A percentile compares a stretch with the other conserved stretches of the same genome.
These are phyloP conservation scores for Candida sakaeoensis DNA, from an alignment of 805 yeast genomes.

Conservation along the genomic window DNA sequence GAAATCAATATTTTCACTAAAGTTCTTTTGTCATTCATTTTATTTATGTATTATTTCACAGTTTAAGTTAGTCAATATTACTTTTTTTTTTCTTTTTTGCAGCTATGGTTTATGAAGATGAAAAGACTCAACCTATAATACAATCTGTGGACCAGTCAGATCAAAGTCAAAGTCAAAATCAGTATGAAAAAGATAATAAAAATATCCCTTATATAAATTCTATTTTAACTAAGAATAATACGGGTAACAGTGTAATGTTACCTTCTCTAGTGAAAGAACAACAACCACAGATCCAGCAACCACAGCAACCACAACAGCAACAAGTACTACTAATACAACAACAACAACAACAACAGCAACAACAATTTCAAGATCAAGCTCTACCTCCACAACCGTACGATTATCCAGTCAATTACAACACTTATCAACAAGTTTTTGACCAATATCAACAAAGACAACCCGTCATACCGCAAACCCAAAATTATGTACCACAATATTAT, in stretches of 20 bases:
- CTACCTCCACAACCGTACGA: neutral
- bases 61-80: neutral
- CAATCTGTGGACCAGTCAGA: neutral
- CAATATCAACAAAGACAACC: slow-evolving; percentile 1
- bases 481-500: slow-evolving; percentile 1
- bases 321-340: neutral
- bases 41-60: too few species aligned
- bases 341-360: slow-evolving; percentile 7
- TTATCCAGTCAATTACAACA: neutral
- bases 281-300: slow-evolving; percentile 2
- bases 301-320: neutral
- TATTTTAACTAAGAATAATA: slow-evolving; percentile 1
- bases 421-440: neutral
- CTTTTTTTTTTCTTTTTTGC: neutral
- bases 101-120: slow-evolving; percentile 2
- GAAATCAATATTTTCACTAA: neutral
- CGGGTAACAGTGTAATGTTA: neutral
- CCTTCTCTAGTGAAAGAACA: slow-evolving; percentile 6
- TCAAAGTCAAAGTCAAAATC: neutral
- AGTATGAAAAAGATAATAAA: slow-evolving; percentile 8
- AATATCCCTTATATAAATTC: slow-evolving; percentile 11
- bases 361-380: neutral
- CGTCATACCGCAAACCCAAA: neutral
- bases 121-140: neutral
- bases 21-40: too few species aligned